These are phyloP conservation scores for Claviceps africana DNA, from an alignment of 2,329 filamentous ascomycete species.

Conservation along the genomic window DNA sequence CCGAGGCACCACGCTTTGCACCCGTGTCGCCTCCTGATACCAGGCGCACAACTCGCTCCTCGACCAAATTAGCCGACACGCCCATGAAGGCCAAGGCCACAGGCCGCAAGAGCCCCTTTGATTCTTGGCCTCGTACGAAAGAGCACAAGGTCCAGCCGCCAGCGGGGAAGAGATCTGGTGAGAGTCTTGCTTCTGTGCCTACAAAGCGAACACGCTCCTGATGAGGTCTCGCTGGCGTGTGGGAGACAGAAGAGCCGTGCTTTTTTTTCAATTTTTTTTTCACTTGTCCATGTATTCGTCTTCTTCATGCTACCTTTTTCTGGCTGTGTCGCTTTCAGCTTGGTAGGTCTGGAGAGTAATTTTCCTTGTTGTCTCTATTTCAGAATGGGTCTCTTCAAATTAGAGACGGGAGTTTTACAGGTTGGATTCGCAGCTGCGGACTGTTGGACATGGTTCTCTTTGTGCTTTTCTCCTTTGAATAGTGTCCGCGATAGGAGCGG, in stretches of 20 bases:
- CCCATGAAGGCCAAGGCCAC: conserved; percentile 28
- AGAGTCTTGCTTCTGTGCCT: conserved; percentile 15
- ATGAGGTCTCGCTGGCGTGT: neutral
- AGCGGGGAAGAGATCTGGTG: conserved; percentile 27
- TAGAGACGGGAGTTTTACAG: conserved; percentile 1
- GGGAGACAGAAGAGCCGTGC: neutral
- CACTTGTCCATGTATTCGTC: neutral
- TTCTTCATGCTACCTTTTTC: neutral
- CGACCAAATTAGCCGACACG: conserved; percentile 33
- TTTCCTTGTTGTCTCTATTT: neutral
- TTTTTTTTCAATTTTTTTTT: neutral
- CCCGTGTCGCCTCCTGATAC: conserved; percentile 51
- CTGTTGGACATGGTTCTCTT: neutral
- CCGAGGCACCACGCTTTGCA: conserved; percentile 39
- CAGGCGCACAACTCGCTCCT: conserved; percentile 42
- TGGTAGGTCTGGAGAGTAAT: neutral
- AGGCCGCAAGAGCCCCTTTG: conserved; percentile 43
- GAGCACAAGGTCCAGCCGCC: conserved; percentile 31
- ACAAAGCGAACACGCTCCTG: conserved; percentile 24
- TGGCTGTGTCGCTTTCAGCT: neutral
- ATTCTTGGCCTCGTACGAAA: conserved; percentile 56
- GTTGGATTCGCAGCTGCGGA: neutral
- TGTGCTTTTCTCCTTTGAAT: neutral
- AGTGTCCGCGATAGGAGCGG: neutral
- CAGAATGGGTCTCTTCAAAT: neutral